Conservation (phyloP, 192 early-diverging fungal species). For the Umbelopsis isabellina region DNA sequence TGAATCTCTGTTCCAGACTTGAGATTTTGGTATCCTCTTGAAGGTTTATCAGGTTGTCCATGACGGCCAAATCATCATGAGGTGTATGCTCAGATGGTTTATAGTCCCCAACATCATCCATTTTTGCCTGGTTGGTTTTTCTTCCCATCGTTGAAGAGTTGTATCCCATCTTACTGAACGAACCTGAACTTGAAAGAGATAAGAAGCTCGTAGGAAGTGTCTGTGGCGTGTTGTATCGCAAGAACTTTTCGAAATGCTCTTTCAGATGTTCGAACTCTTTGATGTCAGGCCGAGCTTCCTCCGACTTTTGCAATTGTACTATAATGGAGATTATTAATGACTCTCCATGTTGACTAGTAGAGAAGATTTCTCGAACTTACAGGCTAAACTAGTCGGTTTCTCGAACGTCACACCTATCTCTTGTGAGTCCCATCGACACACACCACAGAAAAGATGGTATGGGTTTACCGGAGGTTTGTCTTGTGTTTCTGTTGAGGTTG, state of each 20-base stretch:
- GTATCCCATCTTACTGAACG: constrained; percentile 38
- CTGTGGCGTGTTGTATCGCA: constrained; percentile 52
- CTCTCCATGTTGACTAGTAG: background rate
- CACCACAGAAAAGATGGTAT: constrained; percentile 79
- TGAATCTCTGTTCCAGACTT: constrained; percentile 60
- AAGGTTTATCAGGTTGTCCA: constrained; percentile 36
- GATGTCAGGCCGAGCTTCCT: constrained; percentile 67
- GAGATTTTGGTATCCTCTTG: constrained; percentile 58
- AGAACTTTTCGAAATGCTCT: constrained; percentile 81
- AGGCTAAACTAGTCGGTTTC: constrained; percentile 86
- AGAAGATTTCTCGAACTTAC: constrained; percentile 42
- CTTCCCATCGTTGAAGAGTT: constrained; percentile 17
- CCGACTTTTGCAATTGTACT: constrained; percentile 83
- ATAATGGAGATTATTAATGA: background rate
- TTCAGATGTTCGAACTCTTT: constrained; percentile 86
- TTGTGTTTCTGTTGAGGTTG: constrained; percentile 9
- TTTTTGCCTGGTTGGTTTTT: constrained; percentile 29
- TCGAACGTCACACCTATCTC: constrained; percentile 93
- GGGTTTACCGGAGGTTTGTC: constrained; percentile 40
- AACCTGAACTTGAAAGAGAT: constrained; percentile 33
- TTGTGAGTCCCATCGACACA: constrained; percentile 93
- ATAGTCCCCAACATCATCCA: constrained; percentile 53
- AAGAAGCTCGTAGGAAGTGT: constrained; percentile 35
- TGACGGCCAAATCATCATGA: constrained; percentile 36
- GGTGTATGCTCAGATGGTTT: constrained; percentile 47